These are phyloP conservation scores for Escallonia rubra DNA, from an alignment of 129 eudicot genomes.

Conservation along the genomic window DNA sequence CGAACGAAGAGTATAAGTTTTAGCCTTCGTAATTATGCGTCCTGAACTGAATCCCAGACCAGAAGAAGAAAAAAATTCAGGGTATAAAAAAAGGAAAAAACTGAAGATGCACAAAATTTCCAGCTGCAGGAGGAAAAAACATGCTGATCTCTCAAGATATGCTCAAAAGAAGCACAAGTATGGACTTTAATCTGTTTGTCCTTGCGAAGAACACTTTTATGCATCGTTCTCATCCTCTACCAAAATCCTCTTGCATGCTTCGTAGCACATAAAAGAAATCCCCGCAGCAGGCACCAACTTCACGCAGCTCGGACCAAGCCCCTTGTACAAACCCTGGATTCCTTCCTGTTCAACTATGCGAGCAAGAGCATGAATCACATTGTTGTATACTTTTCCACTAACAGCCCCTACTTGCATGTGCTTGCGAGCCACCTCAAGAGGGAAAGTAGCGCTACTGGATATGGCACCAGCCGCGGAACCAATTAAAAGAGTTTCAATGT, in stretches of 20 bases:
- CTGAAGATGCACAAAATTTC: conserved; percentile 1
- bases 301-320: conserved; percentile 89
- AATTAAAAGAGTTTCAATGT: conserved; percentile 70
- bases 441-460: conserved; percentile 88
- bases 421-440: conserved; percentile 92
- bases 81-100: not conserved
- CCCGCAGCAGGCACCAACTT: conserved; percentile 93
- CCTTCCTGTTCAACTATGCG: conserved; percentile 77
- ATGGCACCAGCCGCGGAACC: conserved; percentile 93
- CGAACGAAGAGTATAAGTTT: too few species aligned
- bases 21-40: too few species aligned
- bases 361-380: conserved; percentile 73
- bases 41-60: too few species aligned
- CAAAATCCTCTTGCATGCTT: conserved; percentile 86
- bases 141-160: not conserved
- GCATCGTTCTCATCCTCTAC: conserved; percentile 59
- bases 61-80: not conserved
- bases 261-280: conserved; percentile 93
- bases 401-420: conserved; percentile 95
- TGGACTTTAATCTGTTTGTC: not conserved
- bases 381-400: conserved; percentile 70
- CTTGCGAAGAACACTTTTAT: conserved; percentile 3
- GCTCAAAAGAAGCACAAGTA: not conserved
- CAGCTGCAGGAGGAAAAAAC: not conserved
- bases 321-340: conserved; percentile 60